Conservation (phyloP, 2,329 filamentous ascomycete species). For the Teratosphaeria gauchensis region DNA sequence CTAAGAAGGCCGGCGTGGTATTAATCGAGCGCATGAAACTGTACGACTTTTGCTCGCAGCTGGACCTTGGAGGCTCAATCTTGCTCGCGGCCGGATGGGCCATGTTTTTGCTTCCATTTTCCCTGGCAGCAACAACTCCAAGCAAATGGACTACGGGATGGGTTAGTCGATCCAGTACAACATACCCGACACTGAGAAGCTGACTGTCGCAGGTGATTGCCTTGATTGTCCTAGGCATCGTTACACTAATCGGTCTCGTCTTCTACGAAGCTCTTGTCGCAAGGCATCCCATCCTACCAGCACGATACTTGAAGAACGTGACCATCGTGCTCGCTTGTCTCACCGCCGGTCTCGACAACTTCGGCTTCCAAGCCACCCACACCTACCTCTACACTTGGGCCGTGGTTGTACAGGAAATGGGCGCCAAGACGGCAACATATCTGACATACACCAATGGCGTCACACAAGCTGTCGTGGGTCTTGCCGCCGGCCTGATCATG, state of each 20-base stretch:
- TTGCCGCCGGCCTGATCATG: slow-evolving; percentile 37
- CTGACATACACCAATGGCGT: slow-evolving; percentile 28
- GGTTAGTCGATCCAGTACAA: slow-evolving; percentile 17
- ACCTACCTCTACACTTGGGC: slow-evolving; percentile 42
- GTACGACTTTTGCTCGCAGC: slow-evolving; percentile 24
- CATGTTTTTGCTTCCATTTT: slow-evolving; percentile 40
- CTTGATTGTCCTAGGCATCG: slow-evolving; percentile 35
- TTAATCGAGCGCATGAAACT: slow-evolving; percentile 17
- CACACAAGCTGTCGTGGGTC: slow-evolving; percentile 26
- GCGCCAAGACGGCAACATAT: slow-evolving; percentile 34
- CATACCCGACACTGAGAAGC: neutral
- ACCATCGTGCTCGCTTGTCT: slow-evolving; percentile 35
- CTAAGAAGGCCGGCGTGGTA: slow-evolving; percentile 21
- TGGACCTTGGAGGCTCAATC: slow-evolving; percentile 32
- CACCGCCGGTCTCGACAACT: slow-evolving; percentile 33
- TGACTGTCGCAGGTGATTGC: slow-evolving; percentile 15
- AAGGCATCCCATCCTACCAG: slow-evolving; percentile 37
- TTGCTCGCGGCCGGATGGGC: slow-evolving; percentile 42
- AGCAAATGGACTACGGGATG: slow-evolving; percentile 38
- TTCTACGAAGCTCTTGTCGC: slow-evolving; percentile 40
- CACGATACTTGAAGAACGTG: slow-evolving; percentile 35
- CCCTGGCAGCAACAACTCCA: slow-evolving; percentile 34
- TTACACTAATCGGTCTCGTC: slow-evolving; percentile 35
- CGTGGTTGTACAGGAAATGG: slow-evolving; percentile 34
- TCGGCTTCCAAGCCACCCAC: slow-evolving; percentile 38